Percentiles rank a stretch among this genome's conserved stretches.
These are phyloP conservation scores for Oldenlandia corymbosa DNA, from an alignment of 257 asterid genomes.

Conservation along the genomic window DNA sequence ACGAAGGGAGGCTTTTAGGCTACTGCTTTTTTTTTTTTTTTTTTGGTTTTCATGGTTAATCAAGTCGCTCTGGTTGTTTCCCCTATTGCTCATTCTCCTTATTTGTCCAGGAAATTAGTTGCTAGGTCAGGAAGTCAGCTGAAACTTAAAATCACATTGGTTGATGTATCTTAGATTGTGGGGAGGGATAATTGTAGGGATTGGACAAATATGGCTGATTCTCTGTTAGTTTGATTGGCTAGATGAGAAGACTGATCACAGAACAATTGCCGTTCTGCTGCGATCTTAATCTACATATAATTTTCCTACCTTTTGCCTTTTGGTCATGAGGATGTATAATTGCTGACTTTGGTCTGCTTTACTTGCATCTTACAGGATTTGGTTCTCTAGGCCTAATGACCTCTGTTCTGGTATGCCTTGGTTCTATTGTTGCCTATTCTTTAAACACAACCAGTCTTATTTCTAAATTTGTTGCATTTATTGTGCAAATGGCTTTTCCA, in stretches of 20 bases:
- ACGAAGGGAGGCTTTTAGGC: not conserved
- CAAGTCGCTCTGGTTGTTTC: no score
- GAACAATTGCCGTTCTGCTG: not conserved
- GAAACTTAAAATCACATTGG: not conserved
- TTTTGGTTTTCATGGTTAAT: no score
- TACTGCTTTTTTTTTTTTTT: no score
- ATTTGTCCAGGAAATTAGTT: not conserved
- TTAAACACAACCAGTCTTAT: not conserved
- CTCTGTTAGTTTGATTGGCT: not conserved
- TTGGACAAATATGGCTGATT: not conserved
- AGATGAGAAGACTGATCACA: not conserved
- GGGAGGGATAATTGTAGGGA: no score
- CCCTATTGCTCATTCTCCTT: no score
- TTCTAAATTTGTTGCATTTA: not conserved
- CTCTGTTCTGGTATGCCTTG: slow-evolving; percentile 63
- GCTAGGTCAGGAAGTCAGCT: not conserved
- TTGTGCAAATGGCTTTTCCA: slow-evolving; percentile 26
- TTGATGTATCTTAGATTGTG: no score
- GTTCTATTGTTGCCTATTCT: not conserved
- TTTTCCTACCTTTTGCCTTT: not conserved
- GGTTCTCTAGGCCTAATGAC: slow-evolving; percentile 97
- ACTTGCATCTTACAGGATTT: slow-evolving; percentile 49
- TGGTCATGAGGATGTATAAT: not conserved
- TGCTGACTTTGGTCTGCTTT: not conserved
- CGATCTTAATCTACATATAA: not conserved